A percentile compares a stretch with the other conserved stretches of the same genome.
phyloP scores from a whole-genome alignment of 257 asterid species.

The Solanum piurae region DNA sequence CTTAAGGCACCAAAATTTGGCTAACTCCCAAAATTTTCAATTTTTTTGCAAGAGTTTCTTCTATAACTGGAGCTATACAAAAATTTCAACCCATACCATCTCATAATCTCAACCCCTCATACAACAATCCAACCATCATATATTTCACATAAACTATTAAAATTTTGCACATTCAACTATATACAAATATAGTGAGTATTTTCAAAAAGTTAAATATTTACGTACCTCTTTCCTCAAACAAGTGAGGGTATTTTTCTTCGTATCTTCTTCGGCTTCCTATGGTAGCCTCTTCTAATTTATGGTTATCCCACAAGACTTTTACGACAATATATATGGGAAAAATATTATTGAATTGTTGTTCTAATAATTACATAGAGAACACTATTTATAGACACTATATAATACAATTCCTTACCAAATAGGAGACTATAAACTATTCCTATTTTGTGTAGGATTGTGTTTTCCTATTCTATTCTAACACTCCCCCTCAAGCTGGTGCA shows the following conservation, averaged over 20 bases:
- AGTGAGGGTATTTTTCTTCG: neutral
- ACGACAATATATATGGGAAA: too few species aligned
- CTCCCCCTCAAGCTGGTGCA: too few species aligned
- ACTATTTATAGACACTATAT: too few species aligned
- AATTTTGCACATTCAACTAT: neutral
- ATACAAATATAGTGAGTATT: neutral
- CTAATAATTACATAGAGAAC: too few species aligned
- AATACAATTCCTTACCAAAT: too few species aligned
- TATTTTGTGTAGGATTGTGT: too few species aligned
- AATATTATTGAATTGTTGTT: too few species aligned
- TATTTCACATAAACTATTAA: neutral
- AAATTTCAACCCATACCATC: neutral
- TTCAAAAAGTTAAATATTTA: neutral
- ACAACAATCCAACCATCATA: neutral
- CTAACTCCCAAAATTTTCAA: neutral
- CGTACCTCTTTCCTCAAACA: neutral
- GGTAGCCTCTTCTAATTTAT: neutral
- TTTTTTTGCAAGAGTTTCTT: neutral
- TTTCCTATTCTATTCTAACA: too few species aligned
- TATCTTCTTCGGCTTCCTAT: neutral
- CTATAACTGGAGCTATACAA: neutral
- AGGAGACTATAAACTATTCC: too few species aligned
- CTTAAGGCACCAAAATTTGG: neutral
- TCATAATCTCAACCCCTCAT: neutral
- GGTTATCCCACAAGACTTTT: neutral